Evolutionary conservation across 192 early-diverging fungal genomes (phyloP), one percentile per base, ranked within the genome.

Genomic region (Chytriomyces hyalinus): DNA sequence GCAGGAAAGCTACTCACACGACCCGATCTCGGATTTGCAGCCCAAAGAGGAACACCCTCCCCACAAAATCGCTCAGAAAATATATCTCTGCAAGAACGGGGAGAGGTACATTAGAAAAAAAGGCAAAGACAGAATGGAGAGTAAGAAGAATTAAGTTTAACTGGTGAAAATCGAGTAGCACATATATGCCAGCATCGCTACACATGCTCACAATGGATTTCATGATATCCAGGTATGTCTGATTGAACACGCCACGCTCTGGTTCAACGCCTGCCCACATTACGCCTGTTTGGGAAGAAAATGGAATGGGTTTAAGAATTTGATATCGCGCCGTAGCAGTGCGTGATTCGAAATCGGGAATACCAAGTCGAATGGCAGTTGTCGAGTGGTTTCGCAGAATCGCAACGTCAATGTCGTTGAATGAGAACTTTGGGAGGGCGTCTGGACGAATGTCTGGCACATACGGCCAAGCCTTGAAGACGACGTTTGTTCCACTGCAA

Each of bases 241-340:
- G 57, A 65, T 88, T 86, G 78, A 87, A 90, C 65, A 84, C 75
- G 7, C 87, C 89, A 2, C 86, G 84, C 9, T 80, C 81, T 26
- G 91, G 91, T 60, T 92, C 91, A 28, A 85, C 88, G 49, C 89
- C 91, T 11, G 89, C 84, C 91, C 91, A 92, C 77, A 78, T 78
- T 20, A 78, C 77, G 50, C 77, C 77, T 61, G 45, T n/a, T n/a
- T 57, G 53, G 13, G 53, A 13, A 20, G 20, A 20, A 57, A 57
- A 57, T 13, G 53, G 26, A 13, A 22, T 28, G 15, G 22, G 15
- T 13, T 20, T 15, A 26, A 13, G 26, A 43, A 26, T 28, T 65
- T 65, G 64, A 15, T 20, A 57, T 57, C 53, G 20, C 53, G 20
- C 13, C 13, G 15, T 57, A 57, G 15, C 53, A 13, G 20, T 57